Base-by-base conservation (phyloP, 1,284 basidiomycete genomes). In the Marasmius sp. region DNA sequence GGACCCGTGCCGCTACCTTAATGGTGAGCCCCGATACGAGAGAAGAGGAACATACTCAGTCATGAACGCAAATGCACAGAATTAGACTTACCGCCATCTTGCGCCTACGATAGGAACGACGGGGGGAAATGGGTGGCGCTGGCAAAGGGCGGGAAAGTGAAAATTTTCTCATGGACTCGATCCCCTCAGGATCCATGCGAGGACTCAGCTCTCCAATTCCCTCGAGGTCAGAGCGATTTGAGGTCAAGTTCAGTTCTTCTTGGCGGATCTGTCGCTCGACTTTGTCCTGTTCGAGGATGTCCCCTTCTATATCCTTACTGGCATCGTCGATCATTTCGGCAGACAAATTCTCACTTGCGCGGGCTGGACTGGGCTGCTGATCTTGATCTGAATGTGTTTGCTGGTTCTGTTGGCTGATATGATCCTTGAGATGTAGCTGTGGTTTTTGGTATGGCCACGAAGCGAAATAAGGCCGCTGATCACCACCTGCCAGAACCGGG, bases 61-160 rank as follows among this genome's bases (percentile, higher is more conserved):
- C 5, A 27, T 5, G 27, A 27, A 27, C 27, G 27, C 27, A 27
- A 27, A 27, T 27, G 5, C 5, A 5, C 2, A 27, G 27, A 27
- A 27, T 2, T 27, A 27, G 5, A 27, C 27, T 27, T 27, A 27
- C 27, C 27, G 27, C 27, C 27, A 27, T 27, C 27, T 27, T 27
- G 27, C 27, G 27, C 27, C 20, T 34, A 11, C 43, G 56, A 27
- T 22, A 36, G 33, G 56, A 45, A 20, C 18, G 34, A 18, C 50
- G 50, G 33, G 22, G 50, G 6, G 59, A 75, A 73, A 64, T 75
- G 67, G 27, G 76, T 63, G 6, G 77, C 78, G 16, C 75, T 68
- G 34, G n/a, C 8, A 55, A 69, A 7, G 76, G 75, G 4, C 79
- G 75, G 3, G 78, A 76, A 3, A 80, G 67, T 33, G 74, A 76